Base-by-base conservation (phyloP, 177 flowering plant genomes). In the Telopea speciosissima region DNA sequence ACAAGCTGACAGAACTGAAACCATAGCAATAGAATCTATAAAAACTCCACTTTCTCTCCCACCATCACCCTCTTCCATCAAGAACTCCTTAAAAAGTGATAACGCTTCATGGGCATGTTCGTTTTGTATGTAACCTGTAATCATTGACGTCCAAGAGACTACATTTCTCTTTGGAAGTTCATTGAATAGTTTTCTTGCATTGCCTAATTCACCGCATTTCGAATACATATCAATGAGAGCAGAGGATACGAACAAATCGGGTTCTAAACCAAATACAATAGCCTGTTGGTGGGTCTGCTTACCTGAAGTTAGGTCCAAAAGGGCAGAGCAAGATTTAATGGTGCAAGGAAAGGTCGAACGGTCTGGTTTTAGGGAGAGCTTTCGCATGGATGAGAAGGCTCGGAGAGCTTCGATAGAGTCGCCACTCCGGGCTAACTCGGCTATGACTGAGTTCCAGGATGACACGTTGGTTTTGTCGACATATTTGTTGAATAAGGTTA, bases 91-190 rank as follows among this genome's bases (percentile, higher is more conserved):
- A 75, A 93, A 88, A 60, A 90, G 78, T 63, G 59, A 73, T 17
- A 93, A 69, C 0, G 97, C 96, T 10, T 83, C 83, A 17, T 42
- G 74, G 33, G 86, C 72, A 45, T 64, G 24, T 1, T 73, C 85
- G 59, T 86, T 91, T 61, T 87, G 83, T 25, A 87, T 84, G 68
- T 83, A 92, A 24, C 96, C 98, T 26, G 83, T 79, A 62, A 94
- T 79, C 90, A 92, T 85, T 0, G 96, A 82, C 6, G 95, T 89
- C 98, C 97, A 94, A 54, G 90, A 86, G 21, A 94, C 98, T 0
- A 88, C 79, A 80, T 90, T 94, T 81, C 86, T 81, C 0, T 65
- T 67, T 24, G 90, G 83, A 72, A 86, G 85, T 82, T 81, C 87
- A 26, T 88, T 93, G 69, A 94, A 94, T 85, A 88, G 22, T 49